Base-by-base conservation (phyloP, 2,329 filamentous ascomycete species). In the Stagonosporopsis rhizophila region DNA sequence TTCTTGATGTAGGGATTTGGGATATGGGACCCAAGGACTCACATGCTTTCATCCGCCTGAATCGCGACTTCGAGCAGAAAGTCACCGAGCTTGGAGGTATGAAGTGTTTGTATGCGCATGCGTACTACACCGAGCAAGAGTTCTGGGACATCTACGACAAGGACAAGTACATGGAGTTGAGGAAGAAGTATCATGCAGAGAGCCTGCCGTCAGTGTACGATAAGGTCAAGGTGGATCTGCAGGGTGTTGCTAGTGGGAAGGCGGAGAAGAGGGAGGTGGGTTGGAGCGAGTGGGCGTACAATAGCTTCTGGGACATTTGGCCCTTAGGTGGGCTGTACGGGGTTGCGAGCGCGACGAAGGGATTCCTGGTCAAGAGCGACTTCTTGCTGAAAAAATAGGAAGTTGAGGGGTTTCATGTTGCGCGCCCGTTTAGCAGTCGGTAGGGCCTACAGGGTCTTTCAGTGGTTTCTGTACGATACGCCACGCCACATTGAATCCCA, bases 41-140 rank as follows among this genome's bases (percentile, higher is more conserved):
- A 22, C 77, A 78, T 0, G 80, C 81, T 3, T 93, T 94, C 68
- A 81, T 93, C 11, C 72, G 75, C 41, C 83, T 86, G 65, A 96
- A 96, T 76, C 83, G 89, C 22, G 82, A 82, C 34, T 82, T 96
- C 28, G 92, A 96, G 77, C 78, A 80, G 25, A 89, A 89, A 69
- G 83, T 94, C 1, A 79, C 81, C 42, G 81, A 86, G 64, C 82
- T 96, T 1, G 86, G 88, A 28, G 92, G 92, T 8, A 86, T 89
- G 81, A 96, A 96, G 79, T 96, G 91, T 87, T 80, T 96, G 19
- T 96, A 96, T 75, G 91, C 92, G 4, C 90, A 94, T 70, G 89
- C 90, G 0, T 96, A 92, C 78, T 96, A 95, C 74, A 83, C 84
- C 17, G 84, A 90, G 71, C 77, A 82, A 1, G 86, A 90, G 70